Conservation (phyloP, 1,284 basidiomycete species). For the Ganoderma multipileum region DNA sequence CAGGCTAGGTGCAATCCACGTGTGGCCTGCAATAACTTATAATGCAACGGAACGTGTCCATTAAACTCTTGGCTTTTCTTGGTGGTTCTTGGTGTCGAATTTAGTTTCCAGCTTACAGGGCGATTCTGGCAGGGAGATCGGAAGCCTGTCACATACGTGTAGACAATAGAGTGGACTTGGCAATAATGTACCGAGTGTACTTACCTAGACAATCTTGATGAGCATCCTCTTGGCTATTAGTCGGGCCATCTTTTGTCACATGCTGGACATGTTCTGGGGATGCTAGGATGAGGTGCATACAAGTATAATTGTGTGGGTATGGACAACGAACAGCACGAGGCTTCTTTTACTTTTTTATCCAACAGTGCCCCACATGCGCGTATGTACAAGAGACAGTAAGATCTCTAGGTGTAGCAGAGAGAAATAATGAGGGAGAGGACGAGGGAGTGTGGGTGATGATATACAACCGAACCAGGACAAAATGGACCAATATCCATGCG, state of each 20-base stretch:
- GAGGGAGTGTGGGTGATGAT: not conserved
- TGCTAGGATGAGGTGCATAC: not conserved
- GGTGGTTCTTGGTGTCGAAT: not conserved
- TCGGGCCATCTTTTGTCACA: not conserved
- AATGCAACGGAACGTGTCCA: not conserved
- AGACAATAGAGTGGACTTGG: not conserved
- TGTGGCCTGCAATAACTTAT: slow-evolving; percentile 4
- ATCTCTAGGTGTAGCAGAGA: not conserved
- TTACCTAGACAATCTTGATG: not conserved
- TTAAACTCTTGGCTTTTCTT: not conserved
- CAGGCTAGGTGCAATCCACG: not conserved
- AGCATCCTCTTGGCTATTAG: not conserved
- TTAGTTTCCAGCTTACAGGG: not conserved
- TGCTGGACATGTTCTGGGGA: too few relatives aligned
- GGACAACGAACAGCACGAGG: slow-evolving; percentile 4
- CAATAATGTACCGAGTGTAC: not conserved
- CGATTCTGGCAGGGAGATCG: not conserved
- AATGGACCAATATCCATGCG: too few relatives aligned
- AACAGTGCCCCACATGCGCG: slow-evolving; percentile 1
- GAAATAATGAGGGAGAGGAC: not conserved
- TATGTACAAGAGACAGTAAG: not conserved
- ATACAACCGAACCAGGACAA: not conserved
- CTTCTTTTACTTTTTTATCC: slow-evolving; percentile 9
- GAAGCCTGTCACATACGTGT: not conserved
- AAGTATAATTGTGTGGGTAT: slow-evolving; percentile 13